Conservation (phyloP, 768 basidiomycete genomes). For the Mycena leptocephala region DNA sequence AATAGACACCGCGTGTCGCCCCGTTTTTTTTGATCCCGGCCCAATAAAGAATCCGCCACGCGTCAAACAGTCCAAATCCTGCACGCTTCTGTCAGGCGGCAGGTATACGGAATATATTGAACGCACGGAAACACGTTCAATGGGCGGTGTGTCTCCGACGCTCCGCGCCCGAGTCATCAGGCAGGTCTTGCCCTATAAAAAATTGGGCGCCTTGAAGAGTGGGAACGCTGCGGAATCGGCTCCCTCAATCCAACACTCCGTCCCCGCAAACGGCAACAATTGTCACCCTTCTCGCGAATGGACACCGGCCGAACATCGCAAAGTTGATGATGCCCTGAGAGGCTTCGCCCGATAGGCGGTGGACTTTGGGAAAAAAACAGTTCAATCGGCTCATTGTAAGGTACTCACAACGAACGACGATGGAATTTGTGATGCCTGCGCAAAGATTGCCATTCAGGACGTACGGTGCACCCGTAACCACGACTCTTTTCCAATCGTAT, state of each 20-base stretch:
- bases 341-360: conserved; percentile 22
- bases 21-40: not conserved
- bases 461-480: too few relatives aligned
- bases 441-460: not conserved
- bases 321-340: not conserved
- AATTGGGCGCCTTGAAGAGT: conserved; percentile 3
- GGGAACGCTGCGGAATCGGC: not conserved
- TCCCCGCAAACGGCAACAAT: not conserved
- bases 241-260: not conserved
- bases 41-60: conserved; percentile 5
- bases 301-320: conserved; percentile 6
- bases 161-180: conserved; percentile 14
- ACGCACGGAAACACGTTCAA: conserved; percentile 19
- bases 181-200: conserved; percentile 13
- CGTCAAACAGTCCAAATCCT: not conserved
- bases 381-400: conserved; percentile 16
- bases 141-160: conserved; percentile 23
- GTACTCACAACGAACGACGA: conserved; percentile 12
- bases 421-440: conserved; percentile 16
- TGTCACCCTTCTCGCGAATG: not conserved
- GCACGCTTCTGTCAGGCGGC: conserved; percentile 12
- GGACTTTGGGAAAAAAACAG: not conserved
- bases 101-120: conserved; percentile 25
- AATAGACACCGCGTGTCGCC: too few relatives aligned
- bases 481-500: too few relatives aligned